Evolutionary conservation across 2,329 filamentous ascomycete species (phyloP).

Genomic region (Coniella lustricola): DNA sequence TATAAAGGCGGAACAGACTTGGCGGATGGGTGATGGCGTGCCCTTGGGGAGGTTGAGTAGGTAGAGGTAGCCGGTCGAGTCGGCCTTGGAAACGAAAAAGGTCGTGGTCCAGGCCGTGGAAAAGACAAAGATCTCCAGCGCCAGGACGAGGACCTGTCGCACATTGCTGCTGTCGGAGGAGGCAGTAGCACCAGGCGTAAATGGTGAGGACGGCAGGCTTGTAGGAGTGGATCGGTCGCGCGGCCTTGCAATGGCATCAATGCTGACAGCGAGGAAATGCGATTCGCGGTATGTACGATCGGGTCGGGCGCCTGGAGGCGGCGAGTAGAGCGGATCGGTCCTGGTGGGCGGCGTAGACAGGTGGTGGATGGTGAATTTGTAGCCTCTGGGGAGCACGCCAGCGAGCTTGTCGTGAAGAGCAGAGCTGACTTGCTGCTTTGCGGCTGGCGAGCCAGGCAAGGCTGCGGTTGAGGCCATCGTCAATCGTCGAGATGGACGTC

Average conservation of each 20-base stretch:
- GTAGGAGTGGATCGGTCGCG: slow-evolving; percentile 4
- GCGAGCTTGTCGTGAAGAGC: slow-evolving; percentile 35
- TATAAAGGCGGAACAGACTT: slow-evolving; percentile 69
- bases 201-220: slow-evolving; percentile 10
- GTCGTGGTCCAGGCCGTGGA: slow-evolving; percentile 74
- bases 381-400: slow-evolving; percentile 44
- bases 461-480: slow-evolving; percentile 12
- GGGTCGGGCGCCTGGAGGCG: slow-evolving; percentile 62
- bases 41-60: slow-evolving; percentile 56
- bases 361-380: slow-evolving; percentile 68
- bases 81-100: slow-evolving; percentile 92
- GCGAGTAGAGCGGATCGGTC: slow-evolving; percentile 69
- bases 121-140: slow-evolving; percentile 83
- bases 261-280: slow-evolving; percentile 60
- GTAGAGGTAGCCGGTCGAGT: slow-evolving; percentile 83
- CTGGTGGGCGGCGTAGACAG: slow-evolving; percentile 75
- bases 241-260: slow-evolving; percentile 25
- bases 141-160: slow-evolving; percentile 64
- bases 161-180: slow-evolving; percentile 21
- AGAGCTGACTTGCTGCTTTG: slow-evolving; percentile 21
- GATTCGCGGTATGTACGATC: slow-evolving; percentile 81
- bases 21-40: slow-evolving; percentile 65
- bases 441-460: slow-evolving; percentile 15
- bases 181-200: slow-evolving; percentile 13
- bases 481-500: background rate